These are phyloP conservation scores for Ambrosia artemisiifolia DNA, from an alignment of 129 eudicot genomes.

Conservation along the genomic window DNA sequence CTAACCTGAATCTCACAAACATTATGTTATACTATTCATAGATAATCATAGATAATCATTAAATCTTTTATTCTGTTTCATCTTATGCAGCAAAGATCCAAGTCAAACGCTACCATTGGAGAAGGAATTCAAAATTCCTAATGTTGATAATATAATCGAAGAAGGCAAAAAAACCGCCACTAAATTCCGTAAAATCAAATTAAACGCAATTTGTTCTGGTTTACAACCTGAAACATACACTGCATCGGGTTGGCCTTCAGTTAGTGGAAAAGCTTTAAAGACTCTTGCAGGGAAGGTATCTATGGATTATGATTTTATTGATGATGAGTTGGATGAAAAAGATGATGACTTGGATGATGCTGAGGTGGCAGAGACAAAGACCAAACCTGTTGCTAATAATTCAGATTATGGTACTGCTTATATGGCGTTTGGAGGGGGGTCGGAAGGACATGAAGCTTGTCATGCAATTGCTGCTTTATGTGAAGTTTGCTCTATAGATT, in stretches of 20 bases:
- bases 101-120: conserved; percentile 53
- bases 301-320: conserved; percentile 63
- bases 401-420: conserved; percentile 73
- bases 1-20: neutral
- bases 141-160: conserved; percentile 76
- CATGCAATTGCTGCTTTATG: conserved; percentile 94
- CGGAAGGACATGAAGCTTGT: conserved; percentile 82
- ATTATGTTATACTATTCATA: neutral
- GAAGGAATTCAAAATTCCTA: conserved; percentile 69
- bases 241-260: conserved; percentile 96
- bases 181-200: conserved; percentile 60
- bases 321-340: conserved; percentile 38
- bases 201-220: conserved; percentile 41
- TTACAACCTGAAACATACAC: conserved; percentile 61
- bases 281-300: conserved; percentile 78
- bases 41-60: no score
- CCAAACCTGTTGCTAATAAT: conserved; percentile 2
- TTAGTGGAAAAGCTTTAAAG: conserved; percentile 77
- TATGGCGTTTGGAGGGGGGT: conserved; percentile 75
- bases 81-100: conserved; percentile 49
- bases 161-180: conserved; percentile 87
- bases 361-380: conserved; percentile 21
- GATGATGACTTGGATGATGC: conserved; percentile 15
- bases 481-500: conserved; percentile 90
- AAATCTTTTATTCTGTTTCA: neutral